phyloP scores from a whole-genome alignment of 2,329 filamentous ascomycete species.

The Clarireedia hainanense region DNA sequence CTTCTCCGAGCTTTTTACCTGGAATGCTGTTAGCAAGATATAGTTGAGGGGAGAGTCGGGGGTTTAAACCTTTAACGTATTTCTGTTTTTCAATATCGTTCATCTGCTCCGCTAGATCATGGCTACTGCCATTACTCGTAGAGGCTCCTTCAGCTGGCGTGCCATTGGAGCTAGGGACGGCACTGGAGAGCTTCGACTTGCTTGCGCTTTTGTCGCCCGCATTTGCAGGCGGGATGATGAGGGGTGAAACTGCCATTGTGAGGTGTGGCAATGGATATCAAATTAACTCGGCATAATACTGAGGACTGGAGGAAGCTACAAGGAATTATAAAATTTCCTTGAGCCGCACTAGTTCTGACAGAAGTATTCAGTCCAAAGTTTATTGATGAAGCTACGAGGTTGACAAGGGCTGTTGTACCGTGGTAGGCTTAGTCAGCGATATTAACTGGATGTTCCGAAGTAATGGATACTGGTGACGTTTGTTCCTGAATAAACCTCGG shows the following conservation, averaged over 20 bases:
- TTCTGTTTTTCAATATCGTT: conserved; percentile 78
- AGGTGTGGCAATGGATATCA: neutral
- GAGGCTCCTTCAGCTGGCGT: conserved; percentile 12
- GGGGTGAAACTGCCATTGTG: conserved; percentile 17
- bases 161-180: conserved; percentile 10
- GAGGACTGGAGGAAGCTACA: neutral
- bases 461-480: neutral
- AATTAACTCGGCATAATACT: neutral
- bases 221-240: conserved; percentile 10
- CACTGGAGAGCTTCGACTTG: conserved; percentile 10
- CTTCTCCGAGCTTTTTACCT: conserved; percentile 89
- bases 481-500: neutral
- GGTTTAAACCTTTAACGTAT: conserved; percentile 68
- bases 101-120: conserved; percentile 68
- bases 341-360: no score
- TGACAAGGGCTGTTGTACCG: no score
- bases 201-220: conserved; percentile 5
- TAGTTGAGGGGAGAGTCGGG: conserved; percentile 9
- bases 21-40: conserved; percentile 3
- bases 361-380: no score
- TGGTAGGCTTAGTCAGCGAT: no score
- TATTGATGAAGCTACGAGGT: no score
- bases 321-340: no score
- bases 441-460: no score
- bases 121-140: conserved; percentile 18